Conservation (phyloP, 2,329 filamentous ascomycete genomes). For the Venturia oleaginea region DNA sequence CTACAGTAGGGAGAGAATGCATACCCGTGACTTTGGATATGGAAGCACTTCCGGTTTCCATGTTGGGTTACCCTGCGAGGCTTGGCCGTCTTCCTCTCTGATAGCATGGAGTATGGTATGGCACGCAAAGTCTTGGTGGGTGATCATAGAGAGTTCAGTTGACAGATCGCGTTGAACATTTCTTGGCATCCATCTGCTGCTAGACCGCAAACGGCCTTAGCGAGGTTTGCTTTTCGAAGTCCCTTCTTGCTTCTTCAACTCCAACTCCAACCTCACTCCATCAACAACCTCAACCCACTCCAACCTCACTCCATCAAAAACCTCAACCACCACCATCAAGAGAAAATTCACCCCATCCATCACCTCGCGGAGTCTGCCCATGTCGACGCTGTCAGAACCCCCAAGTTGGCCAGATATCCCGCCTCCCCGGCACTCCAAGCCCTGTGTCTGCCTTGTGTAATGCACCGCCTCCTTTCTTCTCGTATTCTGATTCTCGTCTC, state of each 20-base stretch:
- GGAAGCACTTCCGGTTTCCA: slow-evolving; percentile 28
- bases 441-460: slow-evolving; percentile 1
- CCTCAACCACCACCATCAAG: background rate
- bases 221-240: background rate
- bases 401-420: background rate
- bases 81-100: background rate
- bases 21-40: slow-evolving; percentile 45
- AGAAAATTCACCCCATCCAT: background rate
- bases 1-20: slow-evolving; percentile 13
- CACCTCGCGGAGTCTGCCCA: background rate
- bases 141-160: background rate
- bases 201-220: background rate
- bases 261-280: background rate
- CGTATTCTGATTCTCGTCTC: background rate
- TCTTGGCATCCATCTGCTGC: background rate
- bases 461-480: background rate
- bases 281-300: background rate
- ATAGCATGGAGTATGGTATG: background rate
- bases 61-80: slow-evolving; percentile 18
- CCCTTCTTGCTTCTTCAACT: background rate
- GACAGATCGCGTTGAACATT: background rate
- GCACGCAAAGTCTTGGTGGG: background rate
- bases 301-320: background rate
- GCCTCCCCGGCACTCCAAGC: background rate
- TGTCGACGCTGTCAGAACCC: background rate